A percentile compares a stretch with the other conserved stretches of the same genome.
Conservation (phyloP, 164 flowering plant species). For the Berberis thunbergii region DNA sequence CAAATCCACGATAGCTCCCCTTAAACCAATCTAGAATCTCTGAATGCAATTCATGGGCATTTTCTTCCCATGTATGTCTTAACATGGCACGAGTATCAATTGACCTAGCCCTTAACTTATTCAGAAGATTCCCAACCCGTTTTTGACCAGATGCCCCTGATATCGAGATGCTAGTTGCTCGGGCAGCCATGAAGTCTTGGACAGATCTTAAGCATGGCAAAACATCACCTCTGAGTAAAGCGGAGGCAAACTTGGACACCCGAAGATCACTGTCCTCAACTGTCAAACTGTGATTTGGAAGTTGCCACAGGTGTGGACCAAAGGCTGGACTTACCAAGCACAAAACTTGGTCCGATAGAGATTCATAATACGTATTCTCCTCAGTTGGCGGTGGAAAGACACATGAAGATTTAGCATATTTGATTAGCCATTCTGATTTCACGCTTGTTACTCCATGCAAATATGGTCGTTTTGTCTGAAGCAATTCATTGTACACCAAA, state of each 20-base stretch:
- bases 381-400: constrained; percentile 64
- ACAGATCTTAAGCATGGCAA: constrained; percentile 64
- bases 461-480: constrained; percentile 72
- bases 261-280: constrained; percentile 30
- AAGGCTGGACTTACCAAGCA: constrained; percentile 55
- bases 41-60: constrained; percentile 37
- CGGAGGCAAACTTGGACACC: constrained; percentile 56
- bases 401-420: constrained; percentile 56
- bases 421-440: constrained; percentile 72
- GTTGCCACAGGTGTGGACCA: constrained; percentile 78
- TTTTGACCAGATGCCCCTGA: constrained; percentile 57
- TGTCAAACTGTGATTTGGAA: constrained; percentile 48
- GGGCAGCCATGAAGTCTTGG: constrained; percentile 38
- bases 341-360: constrained; percentile 42
- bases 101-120: constrained; percentile 25
- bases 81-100: constrained; percentile 53
- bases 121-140: constrained; percentile 71
- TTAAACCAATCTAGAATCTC: constrained; percentile 79
- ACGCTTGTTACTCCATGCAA: constrained; percentile 83
- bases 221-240: constrained; percentile 78
- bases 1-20: constrained; percentile 39
- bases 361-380: constrained; percentile 69
- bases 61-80: constrained; percentile 52
- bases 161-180: constrained; percentile 48
- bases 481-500: constrained; percentile 70